These are phyloP conservation scores for Pueraria montana DNA, from an alignment of 306 rosid genomes.

Conservation along the genomic window DNA sequence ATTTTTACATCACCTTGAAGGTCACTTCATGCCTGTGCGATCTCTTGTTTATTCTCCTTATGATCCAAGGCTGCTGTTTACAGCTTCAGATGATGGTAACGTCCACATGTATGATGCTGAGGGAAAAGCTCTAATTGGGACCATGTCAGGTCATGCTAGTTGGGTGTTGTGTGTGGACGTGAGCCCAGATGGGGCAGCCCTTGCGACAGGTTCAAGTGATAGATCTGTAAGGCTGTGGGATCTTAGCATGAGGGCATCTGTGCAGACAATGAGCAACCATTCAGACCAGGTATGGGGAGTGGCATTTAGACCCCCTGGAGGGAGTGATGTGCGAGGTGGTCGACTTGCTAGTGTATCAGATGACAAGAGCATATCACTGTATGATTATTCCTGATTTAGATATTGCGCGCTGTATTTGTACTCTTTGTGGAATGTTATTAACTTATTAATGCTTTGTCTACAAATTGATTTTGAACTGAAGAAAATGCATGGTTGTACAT, in stretches of 20 bases:
- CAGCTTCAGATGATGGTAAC: conserved; percentile 89
- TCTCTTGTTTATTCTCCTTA: conserved; percentile 90
- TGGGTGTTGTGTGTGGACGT: conserved; percentile 94
- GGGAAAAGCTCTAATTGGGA: conserved; percentile 78
- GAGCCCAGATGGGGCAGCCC: conserved; percentile 88
- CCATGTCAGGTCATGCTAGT: conserved; percentile 94
- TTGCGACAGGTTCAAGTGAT: conserved; percentile 97
- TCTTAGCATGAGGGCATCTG: conserved; percentile 84
- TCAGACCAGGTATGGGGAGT: conserved; percentile 98
- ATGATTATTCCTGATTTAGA: conserved; percentile 77
- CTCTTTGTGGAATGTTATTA: conserved; percentile 30
- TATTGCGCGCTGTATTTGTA: conserved; percentile 25
- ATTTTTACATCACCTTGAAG: conserved; percentile 93
- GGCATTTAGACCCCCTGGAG: conserved; percentile 90
- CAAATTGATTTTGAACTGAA: conserved; percentile 36
- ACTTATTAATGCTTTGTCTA: conserved; percentile 21
- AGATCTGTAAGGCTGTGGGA: conserved; percentile 97
- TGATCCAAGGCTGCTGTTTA: conserved; percentile 83
- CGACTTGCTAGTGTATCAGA: conserved; percentile 97
- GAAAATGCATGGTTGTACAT: conserved; percentile 49
- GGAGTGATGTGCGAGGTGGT: conserved; percentile 64
- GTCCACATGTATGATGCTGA: conserved; percentile 97
- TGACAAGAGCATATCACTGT: conserved; percentile 90
- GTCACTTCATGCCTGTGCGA: conserved; percentile 95
- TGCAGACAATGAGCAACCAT: conserved; percentile 98